Evolutionary conservation across 345 rosid species (phyloP).

Genomic region (Arabis alpina): DNA sequence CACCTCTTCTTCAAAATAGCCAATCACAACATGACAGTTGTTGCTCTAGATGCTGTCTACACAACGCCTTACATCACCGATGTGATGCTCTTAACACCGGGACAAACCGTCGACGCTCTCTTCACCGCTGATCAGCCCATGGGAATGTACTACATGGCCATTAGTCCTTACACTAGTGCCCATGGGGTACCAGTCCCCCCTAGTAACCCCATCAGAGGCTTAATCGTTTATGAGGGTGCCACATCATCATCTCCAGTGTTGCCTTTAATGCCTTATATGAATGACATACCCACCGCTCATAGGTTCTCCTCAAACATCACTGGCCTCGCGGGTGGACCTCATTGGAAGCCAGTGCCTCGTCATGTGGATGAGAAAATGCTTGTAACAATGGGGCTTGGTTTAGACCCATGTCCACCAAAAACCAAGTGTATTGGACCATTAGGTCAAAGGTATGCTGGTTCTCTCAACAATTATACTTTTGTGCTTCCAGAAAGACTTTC

Average conservation of each 20-base stretch:
- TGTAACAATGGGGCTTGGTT: slow-evolving; percentile 56
- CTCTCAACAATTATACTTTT: slow-evolving; percentile 75
- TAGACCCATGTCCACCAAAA: slow-evolving; percentile 49
- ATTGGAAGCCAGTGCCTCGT: slow-evolving; percentile 70
- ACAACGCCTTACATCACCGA: slow-evolving; percentile 61
- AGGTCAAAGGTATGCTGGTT: slow-evolving; percentile 49
- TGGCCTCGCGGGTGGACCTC: slow-evolving; percentile 49
- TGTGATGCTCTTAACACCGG: slow-evolving; percentile 63
- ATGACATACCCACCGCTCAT: slow-evolving; percentile 61
- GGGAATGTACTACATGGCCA: slow-evolving; percentile 72
- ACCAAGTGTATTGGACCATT: slow-evolving; percentile 49
- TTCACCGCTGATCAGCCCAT: slow-evolving; percentile 57
- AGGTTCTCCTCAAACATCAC: slow-evolving; percentile 61
- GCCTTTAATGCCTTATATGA: slow-evolving; percentile 58
- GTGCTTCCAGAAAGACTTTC: slow-evolving; percentile 47
- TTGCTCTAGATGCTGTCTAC: slow-evolving; percentile 70
- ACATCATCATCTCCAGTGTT: slow-evolving; percentile 33
- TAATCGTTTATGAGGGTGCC: slow-evolving; percentile 54
- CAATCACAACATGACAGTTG: slow-evolving; percentile 69
- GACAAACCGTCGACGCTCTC: slow-evolving; percentile 70
- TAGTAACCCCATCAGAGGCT: slow-evolving; percentile 49
- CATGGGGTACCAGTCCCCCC: neutral
- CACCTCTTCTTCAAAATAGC: slow-evolving; percentile 85
- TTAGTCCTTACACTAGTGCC: slow-evolving; percentile 56
- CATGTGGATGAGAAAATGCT: slow-evolving; percentile 71